Percentiles rank a stretch among this genome's conserved stretches.
These are phyloP conservation scores for Flaveria ramosissima DNA, from an alignment of 129 eudicot genomes.

Conservation along the genomic window DNA sequence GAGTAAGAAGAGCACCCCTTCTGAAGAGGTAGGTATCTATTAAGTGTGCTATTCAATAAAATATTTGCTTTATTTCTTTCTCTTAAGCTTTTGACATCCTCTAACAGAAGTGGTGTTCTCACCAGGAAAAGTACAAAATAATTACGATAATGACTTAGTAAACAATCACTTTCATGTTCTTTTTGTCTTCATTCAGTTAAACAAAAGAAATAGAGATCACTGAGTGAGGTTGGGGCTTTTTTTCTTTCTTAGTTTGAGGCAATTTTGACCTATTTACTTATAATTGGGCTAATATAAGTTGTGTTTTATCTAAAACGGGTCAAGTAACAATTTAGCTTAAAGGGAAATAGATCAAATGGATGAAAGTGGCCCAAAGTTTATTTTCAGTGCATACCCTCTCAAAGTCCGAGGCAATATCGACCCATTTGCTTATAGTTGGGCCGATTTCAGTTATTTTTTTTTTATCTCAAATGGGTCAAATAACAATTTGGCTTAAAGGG, in stretches of 20 bases:
- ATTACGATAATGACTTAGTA: no score
- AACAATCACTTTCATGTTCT: no score
- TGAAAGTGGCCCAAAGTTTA: not conserved
- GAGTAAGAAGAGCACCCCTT: constrained; percentile 65
- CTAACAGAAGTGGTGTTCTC: no score
- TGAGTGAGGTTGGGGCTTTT: not conserved
- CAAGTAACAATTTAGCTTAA: not conserved
- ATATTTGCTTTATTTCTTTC: not conserved
- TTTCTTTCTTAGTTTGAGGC: not conserved
- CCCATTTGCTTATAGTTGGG: not conserved
- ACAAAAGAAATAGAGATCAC: not conserved
- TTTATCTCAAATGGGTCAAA: not conserved
- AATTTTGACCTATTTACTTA: not conserved
- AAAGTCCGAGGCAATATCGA: not conserved
- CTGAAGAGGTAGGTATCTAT: constrained; percentile 79
- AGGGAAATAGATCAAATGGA: not conserved
- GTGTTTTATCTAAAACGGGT: not conserved
- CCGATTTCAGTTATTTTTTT: not conserved
- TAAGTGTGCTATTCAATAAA: constrained; percentile 6
- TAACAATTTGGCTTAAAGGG: not conserved
- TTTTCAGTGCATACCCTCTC: not conserved
- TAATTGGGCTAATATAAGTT: not conserved
- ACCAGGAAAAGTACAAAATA: no score
- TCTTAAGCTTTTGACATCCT: no score
- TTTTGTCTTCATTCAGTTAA: not conserved